phyloP scores from a whole-genome alignment of 1,139 yeast species.

The Candida labiduridarum region DNA sequence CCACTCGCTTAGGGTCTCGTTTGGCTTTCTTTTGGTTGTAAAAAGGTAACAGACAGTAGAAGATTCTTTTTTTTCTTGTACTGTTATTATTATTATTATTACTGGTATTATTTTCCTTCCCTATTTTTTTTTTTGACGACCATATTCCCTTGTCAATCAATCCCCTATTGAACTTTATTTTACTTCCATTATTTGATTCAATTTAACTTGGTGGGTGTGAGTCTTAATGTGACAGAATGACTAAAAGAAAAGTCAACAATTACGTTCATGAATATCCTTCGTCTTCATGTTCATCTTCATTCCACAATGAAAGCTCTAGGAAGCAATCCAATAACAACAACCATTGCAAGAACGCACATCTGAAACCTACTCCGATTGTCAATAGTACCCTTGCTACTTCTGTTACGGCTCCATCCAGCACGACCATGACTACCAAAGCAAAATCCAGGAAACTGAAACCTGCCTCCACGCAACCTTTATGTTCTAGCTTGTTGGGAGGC shows the following conservation, averaged over 20 bases:
- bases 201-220: neutral
- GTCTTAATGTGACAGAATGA: neutral
- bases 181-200: neutral
- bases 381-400: neutral
- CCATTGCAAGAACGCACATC: neutral
- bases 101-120: neutral
- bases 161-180: neutral
- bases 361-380: neutral
- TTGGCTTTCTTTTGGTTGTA: neutral
- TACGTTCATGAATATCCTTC: neutral
- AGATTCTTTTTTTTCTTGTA: neutral
- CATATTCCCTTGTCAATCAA: neutral
- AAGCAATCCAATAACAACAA: neutral
- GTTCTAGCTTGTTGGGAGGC: neutral
- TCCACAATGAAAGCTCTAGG: neutral
- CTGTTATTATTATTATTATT: neutral
- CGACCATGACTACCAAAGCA: too few species aligned
- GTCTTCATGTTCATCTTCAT: neutral
- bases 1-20: too few species aligned
- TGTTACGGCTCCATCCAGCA: neutral
- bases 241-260: neutral
- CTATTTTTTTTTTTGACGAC: neutral
- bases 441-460: constrained; percentile 1
- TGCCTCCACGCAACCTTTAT: neutral
- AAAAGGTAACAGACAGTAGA: neutral